These are phyloP conservation scores for Colletotrichum plurivorum DNA, from an alignment of 2,329 filamentous ascomycete genomes.

Conservation along the genomic window DNA sequence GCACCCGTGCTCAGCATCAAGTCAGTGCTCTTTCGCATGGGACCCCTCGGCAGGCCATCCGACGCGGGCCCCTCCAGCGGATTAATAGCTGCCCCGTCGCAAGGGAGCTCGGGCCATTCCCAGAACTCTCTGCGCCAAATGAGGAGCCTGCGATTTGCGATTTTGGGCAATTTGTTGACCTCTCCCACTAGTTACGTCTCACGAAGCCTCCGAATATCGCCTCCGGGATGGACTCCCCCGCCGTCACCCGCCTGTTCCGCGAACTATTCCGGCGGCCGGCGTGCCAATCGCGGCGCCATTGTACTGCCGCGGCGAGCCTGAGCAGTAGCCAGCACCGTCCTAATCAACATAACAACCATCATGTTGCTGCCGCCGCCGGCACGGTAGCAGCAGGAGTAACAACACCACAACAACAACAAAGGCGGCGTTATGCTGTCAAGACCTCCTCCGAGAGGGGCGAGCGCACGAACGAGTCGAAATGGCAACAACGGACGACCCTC, in stretches of 20 bases:
- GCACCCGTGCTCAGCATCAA: not conserved
- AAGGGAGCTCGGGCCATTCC: slow-evolving; percentile 46
- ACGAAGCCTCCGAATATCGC: slow-evolving; percentile 4
- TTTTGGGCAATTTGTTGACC: slow-evolving; percentile 30
- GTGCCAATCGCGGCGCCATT: slow-evolving; percentile 67
- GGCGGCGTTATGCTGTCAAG: slow-evolving; percentile 46
- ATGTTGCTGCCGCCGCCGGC: slow-evolving; percentile 32
- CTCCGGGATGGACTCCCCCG: slow-evolving; percentile 82
- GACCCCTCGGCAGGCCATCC: not conserved
- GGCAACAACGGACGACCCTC: slow-evolving; percentile 86
- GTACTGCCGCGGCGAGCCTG: slow-evolving; percentile 42
- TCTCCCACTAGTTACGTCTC: slow-evolving; percentile 29
- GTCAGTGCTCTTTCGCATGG: not conserved
- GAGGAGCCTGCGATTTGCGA: slow-evolving; percentile 33
- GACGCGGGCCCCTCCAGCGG: slow-evolving; percentile 17
- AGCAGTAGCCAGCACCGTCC: slow-evolving; percentile 16
- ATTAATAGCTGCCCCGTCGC: slow-evolving; percentile 40
- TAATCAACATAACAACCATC: slow-evolving; percentile 6
- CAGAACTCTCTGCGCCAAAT: slow-evolving; percentile 22
- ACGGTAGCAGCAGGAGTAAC: slow-evolving; percentile 45
- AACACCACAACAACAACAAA: slow-evolving; percentile 22
- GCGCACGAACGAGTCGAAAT: slow-evolving; percentile 75
- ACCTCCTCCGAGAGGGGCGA: slow-evolving; percentile 38
- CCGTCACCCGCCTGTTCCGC: slow-evolving; percentile 83
- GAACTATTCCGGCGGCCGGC: slow-evolving; percentile 85